Conservation (phyloP, 495 filamentous ascomycete genomes). For the Cryomyces minteri region DNA sequence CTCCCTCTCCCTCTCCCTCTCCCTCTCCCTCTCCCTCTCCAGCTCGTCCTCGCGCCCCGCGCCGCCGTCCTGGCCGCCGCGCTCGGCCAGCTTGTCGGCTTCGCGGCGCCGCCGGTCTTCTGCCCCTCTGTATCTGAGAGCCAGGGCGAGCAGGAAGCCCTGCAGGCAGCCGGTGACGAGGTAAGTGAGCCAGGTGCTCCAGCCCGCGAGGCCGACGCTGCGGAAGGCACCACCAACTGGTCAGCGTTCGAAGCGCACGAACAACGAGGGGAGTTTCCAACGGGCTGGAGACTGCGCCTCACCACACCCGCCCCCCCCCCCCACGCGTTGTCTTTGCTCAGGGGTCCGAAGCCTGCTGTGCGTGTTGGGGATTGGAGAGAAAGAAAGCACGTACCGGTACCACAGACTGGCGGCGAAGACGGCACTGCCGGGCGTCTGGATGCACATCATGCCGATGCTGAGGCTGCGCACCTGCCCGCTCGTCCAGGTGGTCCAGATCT, state of each 20-base stretch:
- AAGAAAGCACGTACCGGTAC: too few relatives aligned
- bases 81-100: too few relatives aligned
- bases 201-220: conserved; percentile 62
- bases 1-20: background rate
- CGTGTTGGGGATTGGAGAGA: too few relatives aligned
- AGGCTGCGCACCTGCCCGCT: conserved; percentile 72
- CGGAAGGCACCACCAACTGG: conserved; percentile 13
- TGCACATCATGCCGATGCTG: conserved; percentile 96
- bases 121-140: conserved; percentile 33
- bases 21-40: conserved; percentile 13
- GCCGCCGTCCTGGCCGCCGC: too few relatives aligned
- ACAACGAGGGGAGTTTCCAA: too few relatives aligned
- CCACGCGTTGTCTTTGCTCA: too few relatives aligned
- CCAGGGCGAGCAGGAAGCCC: conserved; percentile 63
- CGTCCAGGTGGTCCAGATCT: conserved; percentile 78
- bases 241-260: too few relatives aligned
- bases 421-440: conserved; percentile 84
- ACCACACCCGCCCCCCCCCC: too few relatives aligned
- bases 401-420: conserved; percentile 77
- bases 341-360: too few relatives aligned
- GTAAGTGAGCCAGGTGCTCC: conserved; percentile 90
- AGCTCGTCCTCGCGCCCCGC: conserved; percentile 28
- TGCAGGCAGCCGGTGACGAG: conserved; percentile 74
- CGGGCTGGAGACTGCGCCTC: too few relatives aligned
- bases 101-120: too few relatives aligned